Percentiles rank a stretch among this genome's conserved stretches.
phyloP scores from a whole-genome alignment of 2,329 filamentous ascomycete species.

The Domatiomyces globalis region DNA sequence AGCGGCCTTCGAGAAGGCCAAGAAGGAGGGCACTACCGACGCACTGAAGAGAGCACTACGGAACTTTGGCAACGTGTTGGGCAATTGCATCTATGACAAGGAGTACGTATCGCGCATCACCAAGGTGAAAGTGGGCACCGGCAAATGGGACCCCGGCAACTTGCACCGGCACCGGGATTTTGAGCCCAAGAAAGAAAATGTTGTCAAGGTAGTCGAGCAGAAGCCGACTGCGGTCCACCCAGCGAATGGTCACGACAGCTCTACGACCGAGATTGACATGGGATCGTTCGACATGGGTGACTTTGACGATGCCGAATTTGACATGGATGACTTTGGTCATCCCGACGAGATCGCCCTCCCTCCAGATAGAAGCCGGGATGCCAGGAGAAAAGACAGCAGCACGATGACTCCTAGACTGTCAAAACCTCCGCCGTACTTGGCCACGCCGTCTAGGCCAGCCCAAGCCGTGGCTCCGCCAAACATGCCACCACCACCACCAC shows the following conservation, averaged over 20 bases:
- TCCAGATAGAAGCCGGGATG: constrained; percentile 15
- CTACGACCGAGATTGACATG: background rate
- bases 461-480: background rate
- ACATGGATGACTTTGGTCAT: constrained; percentile 52
- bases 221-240: constrained; percentile 7
- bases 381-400: constrained; percentile 12
- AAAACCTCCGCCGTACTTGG: background rate
- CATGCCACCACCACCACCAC: background rate
- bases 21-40: constrained; percentile 95
- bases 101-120: constrained; percentile 81
- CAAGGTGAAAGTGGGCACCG: constrained; percentile 67
- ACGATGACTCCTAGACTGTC: background rate
- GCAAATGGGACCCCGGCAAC: constrained; percentile 63
- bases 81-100: constrained; percentile 98
- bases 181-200: constrained; percentile 42
- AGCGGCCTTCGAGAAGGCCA: constrained; percentile 92
- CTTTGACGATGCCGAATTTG: constrained; percentile 66
- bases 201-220: constrained; percentile 20
- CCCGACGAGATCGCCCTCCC: constrained; percentile 60
- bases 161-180: constrained; percentile 72
- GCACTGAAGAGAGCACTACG: constrained; percentile 76
- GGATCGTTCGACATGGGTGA: constrained; percentile 34
- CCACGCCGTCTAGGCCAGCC: background rate
- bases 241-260: constrained; percentile 15
- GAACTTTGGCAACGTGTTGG: constrained; percentile 88